A percentile compares a stretch with the other conserved stretches of the same genome.
Conservation (phyloP, 139 green algal species). For the Picochlorum sp. region DNA sequence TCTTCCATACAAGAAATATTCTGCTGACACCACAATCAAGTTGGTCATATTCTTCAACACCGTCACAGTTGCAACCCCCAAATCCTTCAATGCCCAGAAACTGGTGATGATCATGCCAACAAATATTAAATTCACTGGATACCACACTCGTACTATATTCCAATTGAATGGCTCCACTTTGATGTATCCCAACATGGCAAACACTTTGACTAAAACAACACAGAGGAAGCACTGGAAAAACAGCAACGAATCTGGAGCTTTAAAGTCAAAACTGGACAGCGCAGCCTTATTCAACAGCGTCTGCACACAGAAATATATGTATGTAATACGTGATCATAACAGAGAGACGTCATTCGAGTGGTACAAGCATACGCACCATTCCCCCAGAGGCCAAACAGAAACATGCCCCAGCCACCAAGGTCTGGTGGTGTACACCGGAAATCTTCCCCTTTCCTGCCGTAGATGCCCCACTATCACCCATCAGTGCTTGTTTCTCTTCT, state of each 20-base stretch:
- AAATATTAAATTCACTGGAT: slow-evolving; percentile 91
- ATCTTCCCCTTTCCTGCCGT: too few relatives aligned
- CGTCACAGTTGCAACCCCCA: slow-evolving; percentile 64
- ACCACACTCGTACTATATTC: slow-evolving; percentile 46
- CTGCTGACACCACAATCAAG: slow-evolving; percentile 70
- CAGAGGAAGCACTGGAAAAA: slow-evolving; percentile 73
- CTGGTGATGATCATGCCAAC: slow-evolving; percentile 77
- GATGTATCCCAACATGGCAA: slow-evolving; percentile 43
- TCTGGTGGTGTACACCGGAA: not conserved
- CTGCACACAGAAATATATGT: not conserved
- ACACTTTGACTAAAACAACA: slow-evolving; percentile 54
- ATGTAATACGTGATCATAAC: not conserved
- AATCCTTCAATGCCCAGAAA: slow-evolving; percentile 68
- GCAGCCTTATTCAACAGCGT: slow-evolving; percentile 40
- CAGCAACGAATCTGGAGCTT: slow-evolving; percentile 58
- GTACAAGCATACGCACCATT: slow-evolving; percentile 8
- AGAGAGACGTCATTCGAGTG: not conserved
- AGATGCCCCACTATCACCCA: slow-evolving; percentile 34
- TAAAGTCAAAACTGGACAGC: slow-evolving; percentile 69
- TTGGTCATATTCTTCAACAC: slow-evolving; percentile 94
- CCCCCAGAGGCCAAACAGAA: slow-evolving; percentile 10
- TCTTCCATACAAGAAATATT: slow-evolving; percentile 68
- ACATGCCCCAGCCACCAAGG: slow-evolving; percentile 8
- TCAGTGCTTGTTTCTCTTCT: slow-evolving; percentile 47
- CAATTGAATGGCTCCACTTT: slow-evolving; percentile 52